A percentile compares a stretch with the other conserved stretches of the same genome.
phyloP scores from a whole-genome alignment of 164 flowering plant genomes.

The Houttuynia cordata region DNA sequence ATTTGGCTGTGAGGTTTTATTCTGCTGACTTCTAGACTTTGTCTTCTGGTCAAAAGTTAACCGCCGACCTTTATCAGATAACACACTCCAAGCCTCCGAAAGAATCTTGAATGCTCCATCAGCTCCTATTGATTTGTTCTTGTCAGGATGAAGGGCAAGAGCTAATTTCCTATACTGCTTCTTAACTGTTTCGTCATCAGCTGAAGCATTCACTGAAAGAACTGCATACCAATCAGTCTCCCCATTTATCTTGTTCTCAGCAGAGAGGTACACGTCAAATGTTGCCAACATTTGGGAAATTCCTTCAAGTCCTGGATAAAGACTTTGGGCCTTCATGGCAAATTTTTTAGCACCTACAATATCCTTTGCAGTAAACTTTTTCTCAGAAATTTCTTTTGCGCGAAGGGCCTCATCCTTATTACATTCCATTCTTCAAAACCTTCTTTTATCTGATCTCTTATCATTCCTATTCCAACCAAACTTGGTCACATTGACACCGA shows the following conservation, averaged over 20 bases:
- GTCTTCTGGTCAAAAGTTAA: slow-evolving; percentile 50
- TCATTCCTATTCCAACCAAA: not conserved
- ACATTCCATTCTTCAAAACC: slow-evolving; percentile 49
- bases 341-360: slow-evolving; percentile 56
- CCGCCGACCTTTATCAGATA: slow-evolving; percentile 67
- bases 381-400: slow-evolving; percentile 70
- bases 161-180: slow-evolving; percentile 78
- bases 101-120: slow-evolving; percentile 85
- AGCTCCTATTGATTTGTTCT: slow-evolving; percentile 81
- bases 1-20: slow-evolving; percentile 21
- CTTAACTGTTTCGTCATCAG: slow-evolving; percentile 63
- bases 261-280: slow-evolving; percentile 49
- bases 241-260: slow-evolving; percentile 52
- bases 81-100: slow-evolving; percentile 81
- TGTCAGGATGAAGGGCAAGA: slow-evolving; percentile 88
- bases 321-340: slow-evolving; percentile 59
- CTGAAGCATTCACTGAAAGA: slow-evolving; percentile 53
- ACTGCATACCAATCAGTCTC: slow-evolving; percentile 76
- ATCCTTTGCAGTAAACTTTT: slow-evolving; percentile 45
- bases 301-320: slow-evolving; percentile 66
- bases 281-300: slow-evolving; percentile 55
- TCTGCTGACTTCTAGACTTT: slow-evolving; percentile 13
- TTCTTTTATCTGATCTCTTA: not conserved
- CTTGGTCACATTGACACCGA: no score
- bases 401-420: slow-evolving; percentile 70